These are phyloP conservation scores for Lathyrus sativus DNA, from an alignment of 306 rosid genomes.

Conservation along the genomic window DNA sequence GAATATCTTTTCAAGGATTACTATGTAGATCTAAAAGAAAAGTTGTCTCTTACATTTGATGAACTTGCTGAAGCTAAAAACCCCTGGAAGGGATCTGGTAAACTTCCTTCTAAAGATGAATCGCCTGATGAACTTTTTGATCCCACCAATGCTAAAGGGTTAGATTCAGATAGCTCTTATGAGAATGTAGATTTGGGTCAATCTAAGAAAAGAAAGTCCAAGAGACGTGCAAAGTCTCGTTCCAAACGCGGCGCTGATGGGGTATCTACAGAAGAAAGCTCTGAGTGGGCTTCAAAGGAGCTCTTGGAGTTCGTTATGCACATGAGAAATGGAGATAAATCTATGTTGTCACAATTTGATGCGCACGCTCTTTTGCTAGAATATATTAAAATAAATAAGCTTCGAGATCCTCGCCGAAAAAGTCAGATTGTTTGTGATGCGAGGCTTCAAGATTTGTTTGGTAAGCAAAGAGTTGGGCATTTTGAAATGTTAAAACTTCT, in stretches of 20 bases:
- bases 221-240: constrained; percentile 64
- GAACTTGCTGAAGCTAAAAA: constrained; percentile 77
- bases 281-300: constrained; percentile 93
- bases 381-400: constrained; percentile 90
- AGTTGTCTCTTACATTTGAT: constrained; percentile 67
- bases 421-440: constrained; percentile 91
- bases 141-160: constrained; percentile 60
- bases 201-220: constrained; percentile 67
- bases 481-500: constrained; percentile 99
- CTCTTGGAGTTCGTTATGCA: constrained; percentile 97
- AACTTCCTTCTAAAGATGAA: constrained; percentile 56
- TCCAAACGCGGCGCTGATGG: constrained; percentile 52
- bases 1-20: constrained; percentile 98
- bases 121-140: constrained; percentile 76
- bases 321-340: constrained; percentile 80
- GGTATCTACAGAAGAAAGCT: constrained; percentile 47
- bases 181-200: constrained; percentile 57
- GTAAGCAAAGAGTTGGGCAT: constrained; percentile 98
- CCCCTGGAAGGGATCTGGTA: constrained; percentile 88
- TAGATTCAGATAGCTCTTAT: constrained; percentile 73
- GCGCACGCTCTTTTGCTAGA: constrained; percentile 98
- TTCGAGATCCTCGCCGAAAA: constrained; percentile 93
- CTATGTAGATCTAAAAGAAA: constrained; percentile 81
- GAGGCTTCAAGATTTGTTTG: constrained; percentile 88
- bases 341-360: constrained; percentile 91